A percentile compares a stretch with the other conserved stretches of the same genome.
These are phyloP conservation scores for Diaporthe ampelina DNA, from an alignment of 2,329 filamentous ascomycete species.

Conservation along the genomic window DNA sequence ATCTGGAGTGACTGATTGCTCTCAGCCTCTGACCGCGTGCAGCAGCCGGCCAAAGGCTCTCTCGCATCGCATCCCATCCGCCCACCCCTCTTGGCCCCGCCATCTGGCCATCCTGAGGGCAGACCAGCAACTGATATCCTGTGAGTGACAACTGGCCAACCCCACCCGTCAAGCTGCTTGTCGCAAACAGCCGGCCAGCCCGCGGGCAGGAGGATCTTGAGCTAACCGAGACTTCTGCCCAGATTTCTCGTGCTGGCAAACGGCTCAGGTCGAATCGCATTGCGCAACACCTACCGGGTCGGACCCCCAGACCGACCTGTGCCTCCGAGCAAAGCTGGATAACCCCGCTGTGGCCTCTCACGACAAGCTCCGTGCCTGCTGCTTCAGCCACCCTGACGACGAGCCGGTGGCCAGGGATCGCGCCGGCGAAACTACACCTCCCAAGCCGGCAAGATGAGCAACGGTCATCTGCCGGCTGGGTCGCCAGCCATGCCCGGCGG, in stretches of 20 bases:
- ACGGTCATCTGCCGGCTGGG: conserved; percentile 83
- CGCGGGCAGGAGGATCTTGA: not conserved
- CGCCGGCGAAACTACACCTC: conserved; percentile 52
- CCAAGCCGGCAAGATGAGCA: conserved; percentile 83
- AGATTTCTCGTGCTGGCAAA: conserved; percentile 27
- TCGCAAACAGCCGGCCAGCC: conserved; percentile 4
- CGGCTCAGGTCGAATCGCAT: not conserved
- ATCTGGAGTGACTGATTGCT: conserved; percentile 31
- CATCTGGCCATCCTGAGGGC: conserved; percentile 14
- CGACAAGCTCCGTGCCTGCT: conserved; percentile 34
- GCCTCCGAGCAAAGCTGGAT: conserved; percentile 19
- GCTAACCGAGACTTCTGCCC: conserved; percentile 30
- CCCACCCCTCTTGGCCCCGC: not conserved
- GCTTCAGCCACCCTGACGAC: conserved; percentile 19
- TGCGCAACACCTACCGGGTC: not conserved
- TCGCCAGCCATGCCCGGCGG: conserved; percentile 68
- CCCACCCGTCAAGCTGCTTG: conserved; percentile 4
- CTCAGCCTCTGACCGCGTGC: conserved; percentile 36
- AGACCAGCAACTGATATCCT: not conserved
- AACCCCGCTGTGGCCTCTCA: conserved; percentile 11
- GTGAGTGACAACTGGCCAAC: conserved; percentile 6
- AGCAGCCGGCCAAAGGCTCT: conserved; percentile 34
- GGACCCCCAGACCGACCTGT: not conserved
- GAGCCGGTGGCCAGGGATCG: conserved; percentile 50
- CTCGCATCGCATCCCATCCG: conserved; percentile 29